A percentile compares a stretch with the other conserved stretches of the same genome.
These are phyloP conservation scores for Knoxdaviesia proteae DNA, from an alignment of 2,329 filamentous ascomycete species.

Conservation along the genomic window DNA sequence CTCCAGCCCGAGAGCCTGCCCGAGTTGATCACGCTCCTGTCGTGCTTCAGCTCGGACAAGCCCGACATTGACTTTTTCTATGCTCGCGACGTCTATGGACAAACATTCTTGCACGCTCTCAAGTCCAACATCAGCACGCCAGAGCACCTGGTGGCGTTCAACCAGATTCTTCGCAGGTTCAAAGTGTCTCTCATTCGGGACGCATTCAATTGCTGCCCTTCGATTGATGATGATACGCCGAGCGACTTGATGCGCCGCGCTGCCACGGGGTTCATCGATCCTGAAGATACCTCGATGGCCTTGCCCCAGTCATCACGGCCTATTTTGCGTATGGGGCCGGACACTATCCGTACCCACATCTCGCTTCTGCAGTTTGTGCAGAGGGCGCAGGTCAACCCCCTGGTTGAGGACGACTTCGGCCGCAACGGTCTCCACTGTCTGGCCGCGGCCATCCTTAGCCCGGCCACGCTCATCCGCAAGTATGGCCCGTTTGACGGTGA, in stretches of 20 bases:
- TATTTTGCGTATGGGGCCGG: too few species aligned
- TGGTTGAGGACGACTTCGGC: conserved; percentile 18
- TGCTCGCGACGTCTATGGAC: conserved; percentile 26
- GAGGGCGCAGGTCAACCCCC: conserved; percentile 6
- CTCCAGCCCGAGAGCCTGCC: conserved; percentile 9
- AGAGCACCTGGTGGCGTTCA: conserved; percentile 1
- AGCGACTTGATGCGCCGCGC: conserved; percentile 7
- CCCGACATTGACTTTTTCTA: conserved; percentile 6
- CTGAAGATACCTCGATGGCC: too few species aligned
- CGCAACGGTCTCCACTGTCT: conserved; percentile 37
- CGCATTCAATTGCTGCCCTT: conserved; percentile 21
- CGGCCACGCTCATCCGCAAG: conserved; percentile 16
- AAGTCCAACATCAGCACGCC: conserved; percentile 6
- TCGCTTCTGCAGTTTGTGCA: conserved; percentile 7
- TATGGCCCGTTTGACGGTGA: conserved; percentile 6
- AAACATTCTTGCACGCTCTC: conserved; percentile 28
- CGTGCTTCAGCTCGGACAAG: conserved; percentile 11
- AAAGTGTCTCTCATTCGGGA: conserved; percentile 18
- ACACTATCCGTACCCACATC: not conserved
- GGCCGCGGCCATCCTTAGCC: conserved; percentile 28
- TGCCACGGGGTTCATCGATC: conserved; percentile 6
- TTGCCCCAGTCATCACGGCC: too few species aligned
- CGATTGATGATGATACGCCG: conserved; percentile 9
- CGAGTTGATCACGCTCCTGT: conserved; percentile 5
- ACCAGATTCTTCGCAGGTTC: conserved; percentile 14